phyloP scores from a whole-genome alignment of 2,329 filamentous ascomycete genomes.

The Colletotrichum scovillei region DNA sequence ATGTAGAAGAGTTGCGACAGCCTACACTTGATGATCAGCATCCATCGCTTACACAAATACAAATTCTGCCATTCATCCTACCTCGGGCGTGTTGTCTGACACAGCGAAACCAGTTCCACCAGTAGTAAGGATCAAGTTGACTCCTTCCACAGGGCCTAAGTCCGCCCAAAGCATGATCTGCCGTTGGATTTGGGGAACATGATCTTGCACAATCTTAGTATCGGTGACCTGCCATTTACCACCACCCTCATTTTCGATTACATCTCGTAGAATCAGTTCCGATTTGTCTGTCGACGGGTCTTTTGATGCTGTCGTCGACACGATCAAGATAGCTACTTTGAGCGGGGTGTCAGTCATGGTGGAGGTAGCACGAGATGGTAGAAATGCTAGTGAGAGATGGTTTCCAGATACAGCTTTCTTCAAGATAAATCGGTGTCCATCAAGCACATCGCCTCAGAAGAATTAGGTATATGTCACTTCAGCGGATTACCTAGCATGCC shows the following conservation, averaged over 20 bases:
- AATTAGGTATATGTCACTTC: background rate
- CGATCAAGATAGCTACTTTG: conserved; percentile 81
- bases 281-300: conserved; percentile 85
- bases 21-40: conserved; percentile 57
- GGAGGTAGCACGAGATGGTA: background rate
- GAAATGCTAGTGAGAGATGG: too few species aligned
- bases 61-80: conserved; percentile 45
- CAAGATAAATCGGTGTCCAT: background rate
- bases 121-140: conserved; percentile 87
- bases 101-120: conserved; percentile 94
- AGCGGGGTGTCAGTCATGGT: conserved; percentile 60
- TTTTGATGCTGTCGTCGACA: conserved; percentile 89
- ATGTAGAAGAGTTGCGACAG: conserved; percentile 81
- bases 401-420: background rate
- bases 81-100: conserved; percentile 89
- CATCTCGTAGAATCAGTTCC: conserved; percentile 72
- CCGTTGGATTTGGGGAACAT: conserved; percentile 78
- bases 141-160: conserved; percentile 56
- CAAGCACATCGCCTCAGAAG: background rate
- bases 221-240: conserved; percentile 78
- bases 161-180: conserved; percentile 81
- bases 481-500: background rate
- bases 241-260: conserved; percentile 74
- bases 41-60: background rate
- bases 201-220: conserved; percentile 83